These are phyloP conservation scores for Argentina anserina DNA, from an alignment of 306 rosid species.

Conservation along the genomic window DNA sequence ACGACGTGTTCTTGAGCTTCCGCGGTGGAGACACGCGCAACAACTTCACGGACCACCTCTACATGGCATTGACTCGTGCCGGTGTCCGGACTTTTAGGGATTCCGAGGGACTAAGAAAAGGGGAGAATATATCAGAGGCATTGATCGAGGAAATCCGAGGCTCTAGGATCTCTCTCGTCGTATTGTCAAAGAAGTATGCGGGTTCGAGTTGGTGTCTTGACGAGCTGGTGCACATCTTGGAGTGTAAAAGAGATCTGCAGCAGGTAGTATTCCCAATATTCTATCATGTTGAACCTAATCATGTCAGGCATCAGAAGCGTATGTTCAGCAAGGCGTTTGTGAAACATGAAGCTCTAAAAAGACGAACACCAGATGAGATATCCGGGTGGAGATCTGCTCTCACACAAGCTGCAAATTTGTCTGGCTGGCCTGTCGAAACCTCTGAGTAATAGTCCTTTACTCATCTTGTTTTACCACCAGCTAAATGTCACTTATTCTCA, in stretches of 20 bases:
- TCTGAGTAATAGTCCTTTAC: too few relatives aligned
- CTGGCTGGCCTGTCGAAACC: neutral
- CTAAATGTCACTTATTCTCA: too few relatives aligned
- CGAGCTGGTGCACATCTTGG: neutral
- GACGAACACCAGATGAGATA: neutral
- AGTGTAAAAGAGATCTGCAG: neutral
- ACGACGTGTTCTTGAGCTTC: too few relatives aligned
- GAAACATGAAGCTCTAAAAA: neutral
- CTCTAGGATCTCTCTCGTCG: neutral
- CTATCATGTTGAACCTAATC: neutral
- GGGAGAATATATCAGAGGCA: neutral
- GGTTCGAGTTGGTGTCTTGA: neutral
- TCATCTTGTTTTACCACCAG: neutral
- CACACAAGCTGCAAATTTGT: neutral
- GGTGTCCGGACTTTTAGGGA: neutral
- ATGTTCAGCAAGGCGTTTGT: neutral
- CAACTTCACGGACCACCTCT: neutral
- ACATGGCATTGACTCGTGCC: neutral
- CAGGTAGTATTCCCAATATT: neutral
- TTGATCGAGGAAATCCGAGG: neutral
- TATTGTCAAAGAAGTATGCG: neutral
- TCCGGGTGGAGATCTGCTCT: neutral
- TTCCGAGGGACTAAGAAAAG: neutral
- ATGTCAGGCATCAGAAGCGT: neutral
- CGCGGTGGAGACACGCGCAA: too few relatives aligned